Evolutionary conservation across 1,284 basidiomycete genomes (phyloP).

Genomic region (Sporisorium iseilematis-ciliati): DNA sequence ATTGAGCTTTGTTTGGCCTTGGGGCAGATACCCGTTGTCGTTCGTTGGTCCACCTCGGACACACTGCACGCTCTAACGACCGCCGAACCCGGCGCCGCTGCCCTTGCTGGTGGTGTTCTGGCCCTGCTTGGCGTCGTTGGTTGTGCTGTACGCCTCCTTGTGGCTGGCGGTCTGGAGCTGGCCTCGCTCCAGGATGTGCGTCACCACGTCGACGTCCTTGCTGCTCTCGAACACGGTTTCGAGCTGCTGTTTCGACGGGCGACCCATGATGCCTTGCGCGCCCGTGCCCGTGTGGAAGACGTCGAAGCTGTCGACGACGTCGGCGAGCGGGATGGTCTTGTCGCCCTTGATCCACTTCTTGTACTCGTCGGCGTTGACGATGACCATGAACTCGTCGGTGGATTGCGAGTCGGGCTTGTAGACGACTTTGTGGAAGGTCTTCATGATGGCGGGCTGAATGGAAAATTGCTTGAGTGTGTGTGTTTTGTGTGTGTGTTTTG

Average conservation of each 20-base stretch:
- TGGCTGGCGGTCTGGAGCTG: constrained; percentile 55
- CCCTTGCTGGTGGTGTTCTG: constrained; percentile 42
- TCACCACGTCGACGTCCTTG: constrained; percentile 68
- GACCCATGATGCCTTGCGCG: constrained; percentile 70
- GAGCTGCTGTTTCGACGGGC: constrained; percentile 70
- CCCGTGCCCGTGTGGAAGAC: constrained; percentile 70
- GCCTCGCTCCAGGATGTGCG: constrained; percentile 66
- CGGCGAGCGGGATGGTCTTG: constrained; percentile 70
- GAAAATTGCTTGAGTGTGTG: not conserved
- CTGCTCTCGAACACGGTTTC: constrained; percentile 67
- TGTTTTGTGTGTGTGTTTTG: not conserved
- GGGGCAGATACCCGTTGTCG: no score
- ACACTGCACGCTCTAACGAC: constrained; percentile 43
- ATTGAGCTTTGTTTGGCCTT: no score
- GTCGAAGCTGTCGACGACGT: constrained; percentile 70
- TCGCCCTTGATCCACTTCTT: constrained; percentile 70
- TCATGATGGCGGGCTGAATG: constrained; percentile 43
- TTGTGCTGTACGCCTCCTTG: constrained; percentile 61
- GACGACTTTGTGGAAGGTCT: constrained; percentile 61
- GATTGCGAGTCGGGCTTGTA: constrained; percentile 70
- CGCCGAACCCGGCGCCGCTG: constrained; percentile 47
- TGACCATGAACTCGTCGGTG: constrained; percentile 70
- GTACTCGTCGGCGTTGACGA: constrained; percentile 68
- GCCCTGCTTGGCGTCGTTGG: constrained; percentile 57
- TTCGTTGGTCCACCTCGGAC: no score